phyloP scores from a whole-genome alignment of 2,329 filamentous ascomycete species.

The Phaeosphaeria sp. region DNA sequence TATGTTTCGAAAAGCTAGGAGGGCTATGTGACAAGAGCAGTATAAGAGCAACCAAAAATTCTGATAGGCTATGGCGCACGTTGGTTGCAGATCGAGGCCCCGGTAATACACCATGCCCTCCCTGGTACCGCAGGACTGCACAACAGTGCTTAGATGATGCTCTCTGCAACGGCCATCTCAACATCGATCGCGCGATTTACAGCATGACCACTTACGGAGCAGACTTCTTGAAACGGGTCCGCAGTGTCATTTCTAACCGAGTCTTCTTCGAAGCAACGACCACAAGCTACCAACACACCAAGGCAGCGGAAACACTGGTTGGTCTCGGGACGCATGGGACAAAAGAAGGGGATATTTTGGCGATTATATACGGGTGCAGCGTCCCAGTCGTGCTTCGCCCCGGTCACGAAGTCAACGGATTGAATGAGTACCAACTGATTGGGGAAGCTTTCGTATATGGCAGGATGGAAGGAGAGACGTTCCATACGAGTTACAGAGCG shows the following conservation, averaged over 20 bases:
- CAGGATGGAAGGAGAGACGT: conserved; percentile 13
- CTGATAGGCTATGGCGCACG: conserved; percentile 8
- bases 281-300: too few relatives aligned
- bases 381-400: conserved; percentile 11
- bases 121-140: neutral
- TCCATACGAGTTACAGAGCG: too few relatives aligned
- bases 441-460: conserved; percentile 14
- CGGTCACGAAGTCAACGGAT: neutral
- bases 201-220: neutral
- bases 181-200: neutral
- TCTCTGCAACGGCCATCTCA: conserved; percentile 3
- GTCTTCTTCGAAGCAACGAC: conserved; percentile 10
- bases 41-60: neutral
- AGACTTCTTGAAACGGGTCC: conserved; percentile 9
- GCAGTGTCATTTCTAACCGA: conserved; percentile 10
- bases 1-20: conserved; percentile 1
- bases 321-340: conserved; percentile 8
- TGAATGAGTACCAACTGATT: conserved; percentile 2
- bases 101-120: neutral
- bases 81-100: conserved; percentile 9
- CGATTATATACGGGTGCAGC: conserved; percentile 13
- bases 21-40: conserved; percentile 3
- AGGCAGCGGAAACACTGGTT: too few relatives aligned
- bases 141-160: neutral
- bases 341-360: conserved; percentile 3